Evolutionary conservation across 1,284 basidiomycete species (phyloP), one percentile per base, ranked within the genome.

Genomic region (Earliella scabrosa): DNA sequence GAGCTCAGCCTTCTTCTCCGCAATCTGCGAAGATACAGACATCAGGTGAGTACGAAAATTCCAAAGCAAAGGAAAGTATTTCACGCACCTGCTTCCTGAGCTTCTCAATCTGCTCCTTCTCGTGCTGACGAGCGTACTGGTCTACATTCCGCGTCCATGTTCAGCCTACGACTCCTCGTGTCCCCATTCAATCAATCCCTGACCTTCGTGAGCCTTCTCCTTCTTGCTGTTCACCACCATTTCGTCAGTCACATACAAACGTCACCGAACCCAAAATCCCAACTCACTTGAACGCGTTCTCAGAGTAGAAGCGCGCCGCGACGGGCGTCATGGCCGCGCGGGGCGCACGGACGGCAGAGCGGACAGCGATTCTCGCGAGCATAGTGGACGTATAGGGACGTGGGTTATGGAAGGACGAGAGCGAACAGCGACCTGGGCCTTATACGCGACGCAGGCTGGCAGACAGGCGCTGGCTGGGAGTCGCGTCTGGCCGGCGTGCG

Each of bases 151-250:
- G 18, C 36, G 11, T n/a, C 2, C 8, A 23, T 20, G 27, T 16
- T 47, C 31, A 63, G 32, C 39, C 27, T 54, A 16, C 62, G 32
- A 9, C 29, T 35, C 5, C 31, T 27, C 11, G 32, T 6, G 14
- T 21, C 23, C 14, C 7, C 27, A 21, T 8, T 29, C 24, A 3
- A 10, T 27, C 20, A 26, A 36, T 3, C 48, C 60, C 67, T 51
- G 61, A 86, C 88, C 82, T 76, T 90, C 88, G 56, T 88, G 82
- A 16, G 87, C 89, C 70, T 80, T 85, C 70, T 90, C 89, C 72
- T 83, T 90, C 73, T 85, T 84, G 64, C 88, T 91, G 68, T 45
- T 16, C 18, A 29, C 16, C 43, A 36, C 40, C 26, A n/a, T 41
- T 21, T 41, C 48, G 62, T 60, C 51, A 59, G 56, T 32, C 31